A percentile compares a stretch with the other conserved stretches of the same genome.
Evolutionary conservation across 2,329 filamentous ascomycete species (phyloP).

Genomic region (Aspergillus calidoustus): DNA sequence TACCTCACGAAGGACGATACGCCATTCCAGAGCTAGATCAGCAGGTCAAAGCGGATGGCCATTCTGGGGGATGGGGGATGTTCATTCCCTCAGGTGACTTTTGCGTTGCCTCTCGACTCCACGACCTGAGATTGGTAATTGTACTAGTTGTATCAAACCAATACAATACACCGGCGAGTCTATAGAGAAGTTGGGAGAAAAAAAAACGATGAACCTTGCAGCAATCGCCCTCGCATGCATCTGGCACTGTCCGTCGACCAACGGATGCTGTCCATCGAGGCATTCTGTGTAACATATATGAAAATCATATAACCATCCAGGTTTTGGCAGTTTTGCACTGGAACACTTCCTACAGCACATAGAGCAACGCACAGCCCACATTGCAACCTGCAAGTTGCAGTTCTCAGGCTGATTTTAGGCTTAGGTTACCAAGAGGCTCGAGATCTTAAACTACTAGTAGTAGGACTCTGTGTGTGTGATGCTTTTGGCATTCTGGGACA

Average conservation of each 20-base stretch:
- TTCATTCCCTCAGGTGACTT: not conserved
- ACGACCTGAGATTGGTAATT: not conserved
- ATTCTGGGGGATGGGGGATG: not conserved
- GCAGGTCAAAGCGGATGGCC: not conserved
- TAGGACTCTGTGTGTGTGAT: not conserved
- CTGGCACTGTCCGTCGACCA: not conserved
- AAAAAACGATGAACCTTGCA: conserved; percentile 6
- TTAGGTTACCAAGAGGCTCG: too few species aligned
- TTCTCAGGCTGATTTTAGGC: too few species aligned
- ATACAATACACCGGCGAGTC: not conserved
- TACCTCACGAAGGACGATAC: not conserved
- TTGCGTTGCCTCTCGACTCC: not conserved
- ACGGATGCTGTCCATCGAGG: not conserved
- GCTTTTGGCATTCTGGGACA: not conserved
- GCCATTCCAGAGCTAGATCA: not conserved
- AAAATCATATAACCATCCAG: too few species aligned
- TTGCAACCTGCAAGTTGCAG: too few species aligned
- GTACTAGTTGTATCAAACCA: conserved; percentile 7
- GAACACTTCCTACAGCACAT: too few species aligned
- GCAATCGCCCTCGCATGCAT: conserved; percentile 18
- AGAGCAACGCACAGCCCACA: too few species aligned
- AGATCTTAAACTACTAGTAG: too few species aligned
- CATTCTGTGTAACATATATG: conserved; percentile 6
- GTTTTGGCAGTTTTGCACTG: too few species aligned
- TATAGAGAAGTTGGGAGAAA: not conserved